These are phyloP conservation scores for Funneliformis caledonium DNA, from an alignment of 371 early-diverging fungal species.

Conservation along the genomic window DNA sequence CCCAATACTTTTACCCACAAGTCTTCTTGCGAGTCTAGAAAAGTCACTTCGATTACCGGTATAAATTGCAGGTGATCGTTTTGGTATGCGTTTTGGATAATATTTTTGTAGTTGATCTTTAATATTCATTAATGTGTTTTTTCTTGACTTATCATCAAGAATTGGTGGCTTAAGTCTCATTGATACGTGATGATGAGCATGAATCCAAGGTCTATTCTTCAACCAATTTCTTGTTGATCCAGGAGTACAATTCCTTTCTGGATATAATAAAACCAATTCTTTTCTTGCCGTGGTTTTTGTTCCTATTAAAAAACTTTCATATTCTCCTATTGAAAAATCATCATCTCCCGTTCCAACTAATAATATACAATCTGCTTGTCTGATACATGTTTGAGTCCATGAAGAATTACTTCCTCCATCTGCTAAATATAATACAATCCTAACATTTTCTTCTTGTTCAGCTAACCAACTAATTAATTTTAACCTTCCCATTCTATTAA, in stretches of 20 bases:
- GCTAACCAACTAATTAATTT: slow-evolving; percentile 91
- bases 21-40: slow-evolving; percentile 89
- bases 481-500: slow-evolving; percentile 86
- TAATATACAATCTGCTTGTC: slow-evolving; percentile 92
- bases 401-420: slow-evolving; percentile 89
- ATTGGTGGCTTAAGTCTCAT: slow-evolving; percentile 77
- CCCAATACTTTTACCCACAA: slow-evolving; percentile 95
- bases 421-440: slow-evolving; percentile 92
- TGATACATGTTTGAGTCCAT: slow-evolving; percentile 96
- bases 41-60: slow-evolving; percentile 68
- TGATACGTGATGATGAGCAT: slow-evolving; percentile 95
- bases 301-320: slow-evolving; percentile 87
- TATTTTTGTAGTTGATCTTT: slow-evolving; percentile 65
- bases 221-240: slow-evolving; percentile 93
- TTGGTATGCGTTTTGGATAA: slow-evolving; percentile 44
- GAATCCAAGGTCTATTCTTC: slow-evolving; percentile 92
- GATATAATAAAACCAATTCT: slow-evolving; percentile 83
- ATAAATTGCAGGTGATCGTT: slow-evolving; percentile 45
- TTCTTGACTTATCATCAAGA: slow-evolving; percentile 58
- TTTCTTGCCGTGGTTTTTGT: slow-evolving; percentile 97
- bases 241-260: slow-evolving; percentile 71
- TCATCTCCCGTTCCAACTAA: slow-evolving; percentile 91
- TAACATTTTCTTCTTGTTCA: slow-evolving; percentile 88
- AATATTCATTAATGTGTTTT: slow-evolving; percentile 67
- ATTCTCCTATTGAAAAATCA: slow-evolving; percentile 89